phyloP scores from a whole-genome alignment of 106 monocot genomes.

The Agapanthus africanus region DNA sequence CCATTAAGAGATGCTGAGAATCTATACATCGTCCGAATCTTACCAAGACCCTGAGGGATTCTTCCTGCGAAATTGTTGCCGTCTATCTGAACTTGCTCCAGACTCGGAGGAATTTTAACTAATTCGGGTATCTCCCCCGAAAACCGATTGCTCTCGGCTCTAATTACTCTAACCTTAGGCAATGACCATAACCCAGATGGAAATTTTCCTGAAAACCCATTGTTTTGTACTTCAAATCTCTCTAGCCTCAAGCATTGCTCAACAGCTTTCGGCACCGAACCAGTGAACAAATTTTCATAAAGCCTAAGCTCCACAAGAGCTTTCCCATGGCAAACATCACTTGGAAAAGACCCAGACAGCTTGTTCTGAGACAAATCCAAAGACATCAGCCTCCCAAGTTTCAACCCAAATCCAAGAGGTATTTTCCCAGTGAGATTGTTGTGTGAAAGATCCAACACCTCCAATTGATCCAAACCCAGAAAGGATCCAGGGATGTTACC shows the following conservation, averaged over 20 bases:
- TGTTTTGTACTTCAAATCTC: slow-evolving; percentile 57
- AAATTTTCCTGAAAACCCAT: slow-evolving; percentile 38
- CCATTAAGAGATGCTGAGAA: slow-evolving; percentile 58
- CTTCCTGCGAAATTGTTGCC: slow-evolving; percentile 55
- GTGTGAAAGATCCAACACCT: slow-evolving; percentile 45
- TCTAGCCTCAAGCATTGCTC: slow-evolving; percentile 39
- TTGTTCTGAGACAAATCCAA: slow-evolving; percentile 62
- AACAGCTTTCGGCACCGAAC: slow-evolving; percentile 23
- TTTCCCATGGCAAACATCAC: slow-evolving; percentile 38
- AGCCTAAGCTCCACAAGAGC: slow-evolving; percentile 35
- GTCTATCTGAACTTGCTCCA: slow-evolving; percentile 74
- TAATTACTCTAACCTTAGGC: slow-evolving; percentile 31
- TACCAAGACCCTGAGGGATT: slow-evolving; percentile 43
- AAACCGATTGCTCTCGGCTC: slow-evolving; percentile 63
- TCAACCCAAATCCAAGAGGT: slow-evolving; percentile 47
- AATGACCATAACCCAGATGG: slow-evolving; percentile 62
- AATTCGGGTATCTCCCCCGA: slow-evolving; percentile 45
- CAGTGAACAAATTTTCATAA: slow-evolving; percentile 38
- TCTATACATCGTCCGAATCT: slow-evolving; percentile 42
- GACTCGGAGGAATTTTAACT: slow-evolving; percentile 9
- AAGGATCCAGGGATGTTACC: slow-evolving; percentile 43
- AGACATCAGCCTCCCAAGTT: slow-evolving; percentile 29
- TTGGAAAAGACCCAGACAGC: slow-evolving; percentile 52
- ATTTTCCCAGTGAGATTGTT: slow-evolving; percentile 54
- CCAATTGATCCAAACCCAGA: slow-evolving; percentile 26